Percentiles rank a stretch among this genome's conserved stretches.
These are phyloP conservation scores for Blastobotrys chiropterorum DNA, from an alignment of 805 yeast genomes.

Conservation along the genomic window DNA sequence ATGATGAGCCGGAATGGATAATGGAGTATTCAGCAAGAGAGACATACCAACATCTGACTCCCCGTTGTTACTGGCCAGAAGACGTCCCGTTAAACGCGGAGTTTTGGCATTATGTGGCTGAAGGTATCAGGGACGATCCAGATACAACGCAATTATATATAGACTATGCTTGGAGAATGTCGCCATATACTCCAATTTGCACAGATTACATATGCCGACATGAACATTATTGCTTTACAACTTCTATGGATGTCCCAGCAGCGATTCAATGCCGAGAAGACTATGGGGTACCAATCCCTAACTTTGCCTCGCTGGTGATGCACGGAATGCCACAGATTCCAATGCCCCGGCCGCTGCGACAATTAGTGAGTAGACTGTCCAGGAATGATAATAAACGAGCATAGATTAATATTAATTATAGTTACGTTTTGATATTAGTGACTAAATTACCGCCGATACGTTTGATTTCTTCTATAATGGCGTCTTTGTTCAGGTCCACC, in stretches of 20 bases:
- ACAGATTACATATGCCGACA: constrained; percentile 29
- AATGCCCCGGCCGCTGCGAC: constrained; percentile 25
- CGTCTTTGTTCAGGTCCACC: constrained; percentile 61
- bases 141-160: constrained; percentile 45
- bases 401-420: neutral
- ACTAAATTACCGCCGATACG: constrained; percentile 36
- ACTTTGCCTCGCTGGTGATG: constrained; percentile 2
- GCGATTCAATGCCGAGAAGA: constrained; percentile 21
- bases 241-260: constrained; percentile 27
- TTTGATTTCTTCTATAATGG: constrained; percentile 63
- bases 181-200: constrained; percentile 52
- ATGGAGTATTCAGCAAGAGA: constrained; percentile 62
- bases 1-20: constrained; percentile 53
- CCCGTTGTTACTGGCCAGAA: constrained; percentile 45
- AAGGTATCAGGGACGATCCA: constrained; percentile 37
- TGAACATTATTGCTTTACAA: constrained; percentile 37
- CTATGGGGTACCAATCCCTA: neutral
- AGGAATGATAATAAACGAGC: neutral
- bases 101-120: constrained; percentile 56
- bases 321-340: constrained; percentile 24
- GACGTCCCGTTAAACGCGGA: constrained; percentile 55
- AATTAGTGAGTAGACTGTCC: neutral
- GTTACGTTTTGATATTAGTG: constrained; percentile 9
- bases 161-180: constrained; percentile 44
- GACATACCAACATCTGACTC: constrained; percentile 37